phyloP scores from a whole-genome alignment of 257 asterid species.

The Penstemon eatonii region DNA sequence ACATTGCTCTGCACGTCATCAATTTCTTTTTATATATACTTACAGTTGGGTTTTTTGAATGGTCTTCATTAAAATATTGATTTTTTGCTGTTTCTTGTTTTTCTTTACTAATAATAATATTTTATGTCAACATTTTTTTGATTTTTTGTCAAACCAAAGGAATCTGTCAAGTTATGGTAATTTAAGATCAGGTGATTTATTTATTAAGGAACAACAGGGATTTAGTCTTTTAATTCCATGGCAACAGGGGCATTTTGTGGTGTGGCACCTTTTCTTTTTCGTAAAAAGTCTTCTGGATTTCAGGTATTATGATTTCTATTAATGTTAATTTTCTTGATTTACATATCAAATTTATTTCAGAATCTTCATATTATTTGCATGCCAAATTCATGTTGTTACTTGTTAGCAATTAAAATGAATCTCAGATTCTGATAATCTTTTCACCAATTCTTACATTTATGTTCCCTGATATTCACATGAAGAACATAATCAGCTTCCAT shows the following conservation, averaged over 20 bases:
- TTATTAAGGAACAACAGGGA: conserved; percentile 8
- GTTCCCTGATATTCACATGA: background rate
- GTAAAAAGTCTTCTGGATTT: conserved; percentile 42
- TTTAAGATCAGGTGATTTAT: background rate
- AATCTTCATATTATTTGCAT: background rate
- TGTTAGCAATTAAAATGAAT: background rate
- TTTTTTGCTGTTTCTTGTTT: conserved; percentile 21
- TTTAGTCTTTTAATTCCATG: conserved; percentile 37
- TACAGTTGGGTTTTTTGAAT: conserved; percentile 28
- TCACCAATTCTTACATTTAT: too few relatives aligned
- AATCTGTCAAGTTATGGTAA: conserved; percentile 15
- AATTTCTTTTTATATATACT: background rate
- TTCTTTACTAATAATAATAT: conserved; percentile 3
- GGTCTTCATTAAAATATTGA: conserved; percentile 33
- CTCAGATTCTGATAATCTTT: too few relatives aligned
- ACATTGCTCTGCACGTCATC: conserved; percentile 37
- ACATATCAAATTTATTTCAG: background rate
- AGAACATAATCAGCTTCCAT: background rate
- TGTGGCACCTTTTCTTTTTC: conserved; percentile 49
- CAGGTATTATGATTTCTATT: conserved; percentile 43
- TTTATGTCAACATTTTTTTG: conserved; percentile 5
- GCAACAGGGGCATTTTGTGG: conserved; percentile 49
- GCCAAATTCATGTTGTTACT: background rate
- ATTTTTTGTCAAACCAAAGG: conserved; percentile 21
- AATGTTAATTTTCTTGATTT: background rate